phyloP scores from a whole-genome alignment of 2,329 filamentous ascomycete species.

The Fulvia fulva region DNA sequence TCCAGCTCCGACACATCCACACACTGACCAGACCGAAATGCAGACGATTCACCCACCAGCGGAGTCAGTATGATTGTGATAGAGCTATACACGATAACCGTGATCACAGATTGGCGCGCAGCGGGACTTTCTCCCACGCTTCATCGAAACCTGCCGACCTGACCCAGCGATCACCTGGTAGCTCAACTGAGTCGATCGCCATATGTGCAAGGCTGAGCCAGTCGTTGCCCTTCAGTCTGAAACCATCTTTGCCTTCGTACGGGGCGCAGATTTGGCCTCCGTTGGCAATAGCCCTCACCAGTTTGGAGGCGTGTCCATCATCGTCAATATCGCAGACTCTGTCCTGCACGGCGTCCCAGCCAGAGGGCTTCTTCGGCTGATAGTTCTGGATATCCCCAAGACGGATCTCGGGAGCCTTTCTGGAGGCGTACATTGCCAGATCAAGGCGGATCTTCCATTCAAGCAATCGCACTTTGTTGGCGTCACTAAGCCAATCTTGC shows the following conservation, averaged over 20 bases:
- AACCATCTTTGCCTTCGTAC: constrained; percentile 46
- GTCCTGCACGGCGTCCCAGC: constrained; percentile 45
- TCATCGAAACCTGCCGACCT: constrained; percentile 59
- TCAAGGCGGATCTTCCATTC: constrained; percentile 80
- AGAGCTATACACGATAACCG: not conserved
- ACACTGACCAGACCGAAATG: not conserved
- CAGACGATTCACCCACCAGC: not conserved
- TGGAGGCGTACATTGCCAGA: constrained; percentile 68
- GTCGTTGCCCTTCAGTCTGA: constrained; percentile 52
- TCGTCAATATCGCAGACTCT: constrained; percentile 54
- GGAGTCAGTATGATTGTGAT: not conserved
- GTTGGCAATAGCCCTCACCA: constrained; percentile 65
- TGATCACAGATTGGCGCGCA: constrained; percentile 22
- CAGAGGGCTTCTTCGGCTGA: constrained; percentile 43
- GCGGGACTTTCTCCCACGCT: constrained; percentile 54
- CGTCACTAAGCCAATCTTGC: constrained; percentile 56
- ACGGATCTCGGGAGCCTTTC: constrained; percentile 58
- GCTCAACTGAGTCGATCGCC: constrained; percentile 59
- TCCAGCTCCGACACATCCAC: not conserved
- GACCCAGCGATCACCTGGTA: constrained; percentile 54
- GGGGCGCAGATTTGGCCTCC: constrained; percentile 52
- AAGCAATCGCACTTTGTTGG: constrained; percentile 64
- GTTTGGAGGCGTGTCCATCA: constrained; percentile 78
- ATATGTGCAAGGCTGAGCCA: constrained; percentile 62
- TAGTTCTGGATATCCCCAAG: constrained; percentile 60